Base-by-base conservation (phyloP, 805 yeast species). In the Ogataea pilisensis region DNA sequence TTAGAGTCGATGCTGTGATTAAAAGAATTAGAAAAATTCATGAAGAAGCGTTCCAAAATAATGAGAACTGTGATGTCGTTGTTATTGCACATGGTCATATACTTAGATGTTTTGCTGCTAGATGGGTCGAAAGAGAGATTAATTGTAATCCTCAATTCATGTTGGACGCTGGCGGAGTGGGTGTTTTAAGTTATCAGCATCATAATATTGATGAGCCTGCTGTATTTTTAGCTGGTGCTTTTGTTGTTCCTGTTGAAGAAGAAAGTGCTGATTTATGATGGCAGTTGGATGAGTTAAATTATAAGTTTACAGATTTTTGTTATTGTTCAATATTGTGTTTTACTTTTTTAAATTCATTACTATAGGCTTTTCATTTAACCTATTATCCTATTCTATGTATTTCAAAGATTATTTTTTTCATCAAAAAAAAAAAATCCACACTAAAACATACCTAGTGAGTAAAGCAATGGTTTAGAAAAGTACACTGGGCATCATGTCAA, bases 11-110 rank as follows among this genome's bases (percentile, higher is more conserved):
- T 52, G 60, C 75, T 28, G 73, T 82, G 35, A 86, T 91, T 54
- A 70, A 64, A 1, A 73, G 78, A 47, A 78, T 91, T 50, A 78
- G 78, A 46, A 66, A 64, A 36, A 60, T 83, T 41, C 95, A 86
- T 57, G 60, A 58, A 35, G 54, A 66, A 35, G 80, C 82, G 5
- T 58, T 81, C 29, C 75, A 67, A 6, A 62, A 65, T 3, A 65
- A 73, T 26, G 70, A 68, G 40, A 63, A 80, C 9, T 78, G 87
- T 49, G 96, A 90, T 58, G 76, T 90, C 28, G 55, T 90, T 46
- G 81, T 89, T 8, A 83, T 90, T 44, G 97, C 91, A 9, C 98
- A 91, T 58, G 98, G 98, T 33, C 98, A 91, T 56, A 85, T 90
- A 36, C 68, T 91, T 52, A 80, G 97, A 57, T 85, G 91, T 58